Evolutionary conservation across 148 eudicot species (phyloP).

Genomic region (Chenopodium berlandieri): DNA sequence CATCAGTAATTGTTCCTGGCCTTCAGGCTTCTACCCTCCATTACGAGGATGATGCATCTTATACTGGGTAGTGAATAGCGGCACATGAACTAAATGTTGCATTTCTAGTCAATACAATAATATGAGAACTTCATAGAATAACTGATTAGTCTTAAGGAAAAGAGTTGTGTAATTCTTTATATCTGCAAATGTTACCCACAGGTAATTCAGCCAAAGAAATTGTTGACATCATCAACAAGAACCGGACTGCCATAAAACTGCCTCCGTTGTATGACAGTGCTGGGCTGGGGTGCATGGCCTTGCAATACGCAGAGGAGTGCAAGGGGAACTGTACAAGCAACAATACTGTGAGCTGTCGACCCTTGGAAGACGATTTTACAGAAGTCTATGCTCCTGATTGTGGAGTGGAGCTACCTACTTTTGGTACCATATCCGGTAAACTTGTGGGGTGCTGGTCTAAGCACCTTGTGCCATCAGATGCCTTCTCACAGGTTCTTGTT

Average conservation of each 20-base stretch:
- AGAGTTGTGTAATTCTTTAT: background rate
- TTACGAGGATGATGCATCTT: too few species aligned
- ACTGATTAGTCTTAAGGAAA: background rate
- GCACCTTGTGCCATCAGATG: slow-evolving; percentile 51
- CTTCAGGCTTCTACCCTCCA: too few species aligned
- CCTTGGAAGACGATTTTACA: slow-evolving; percentile 53
- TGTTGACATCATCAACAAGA: slow-evolving; percentile 64
- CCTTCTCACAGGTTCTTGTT: slow-evolving; percentile 48
- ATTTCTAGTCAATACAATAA: background rate
- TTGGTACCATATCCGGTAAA: slow-evolving; percentile 51
- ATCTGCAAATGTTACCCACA: slow-evolving; percentile 14
- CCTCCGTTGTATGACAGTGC: slow-evolving; percentile 47
- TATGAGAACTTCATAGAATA: background rate
- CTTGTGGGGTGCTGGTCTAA: slow-evolving; percentile 58
- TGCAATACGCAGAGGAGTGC: slow-evolving; percentile 63
- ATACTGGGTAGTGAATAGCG: too few species aligned
- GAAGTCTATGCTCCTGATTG: slow-evolving; percentile 76
- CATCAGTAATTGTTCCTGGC: too few species aligned
- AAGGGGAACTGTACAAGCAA: slow-evolving; percentile 52
- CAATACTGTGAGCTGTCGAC: slow-evolving; percentile 55
- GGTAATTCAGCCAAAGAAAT: slow-evolving; percentile 76
- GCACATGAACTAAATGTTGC: background rate
- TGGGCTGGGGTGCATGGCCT: slow-evolving; percentile 85
- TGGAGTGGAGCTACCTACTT: slow-evolving; percentile 76
- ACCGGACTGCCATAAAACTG: slow-evolving; percentile 60